These are phyloP conservation scores for Cytospora mali DNA, from an alignment of 2,329 filamentous ascomycete genomes.

Conservation along the genomic window DNA sequence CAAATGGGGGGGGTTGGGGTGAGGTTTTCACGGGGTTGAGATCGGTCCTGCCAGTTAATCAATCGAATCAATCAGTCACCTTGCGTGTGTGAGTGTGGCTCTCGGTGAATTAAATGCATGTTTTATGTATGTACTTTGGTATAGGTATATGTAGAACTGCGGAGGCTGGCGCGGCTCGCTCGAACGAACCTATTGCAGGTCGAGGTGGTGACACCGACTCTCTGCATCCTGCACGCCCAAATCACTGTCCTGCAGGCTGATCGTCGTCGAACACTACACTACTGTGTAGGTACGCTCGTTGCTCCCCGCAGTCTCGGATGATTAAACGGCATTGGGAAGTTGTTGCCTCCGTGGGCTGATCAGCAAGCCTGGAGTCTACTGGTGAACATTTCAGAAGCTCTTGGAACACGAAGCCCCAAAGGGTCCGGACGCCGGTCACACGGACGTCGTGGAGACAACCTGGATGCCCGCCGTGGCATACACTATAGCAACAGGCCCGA, in stretches of 20 bases:
- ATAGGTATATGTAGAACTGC: background rate
- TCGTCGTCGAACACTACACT: background rate
- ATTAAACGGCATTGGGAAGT: background rate
- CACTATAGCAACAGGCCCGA: background rate
- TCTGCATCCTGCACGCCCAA: background rate
- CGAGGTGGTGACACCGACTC: background rate
- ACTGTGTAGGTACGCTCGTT: too few relatives aligned
- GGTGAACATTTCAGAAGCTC: background rate
- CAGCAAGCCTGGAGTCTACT: background rate
- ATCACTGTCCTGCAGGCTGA: background rate
- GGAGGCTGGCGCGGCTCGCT: background rate
- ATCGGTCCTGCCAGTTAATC: too few relatives aligned
- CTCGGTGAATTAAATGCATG: background rate
- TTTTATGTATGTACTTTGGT: background rate
- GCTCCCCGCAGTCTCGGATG: too few relatives aligned
- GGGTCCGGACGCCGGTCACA: background rate
- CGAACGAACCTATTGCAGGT: background rate
- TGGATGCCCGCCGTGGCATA: background rate
- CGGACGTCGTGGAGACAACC: background rate
- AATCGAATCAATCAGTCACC: too few relatives aligned
- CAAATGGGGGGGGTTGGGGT: background rate
- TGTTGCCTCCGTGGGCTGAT: background rate
- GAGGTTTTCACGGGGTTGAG: background rate
- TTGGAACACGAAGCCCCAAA: background rate
- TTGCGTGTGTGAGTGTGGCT: background rate